These are phyloP conservation scores for Candida tunisiensis DNA, from an alignment of 1,139 yeast genomes.

Conservation along the genomic window DNA sequence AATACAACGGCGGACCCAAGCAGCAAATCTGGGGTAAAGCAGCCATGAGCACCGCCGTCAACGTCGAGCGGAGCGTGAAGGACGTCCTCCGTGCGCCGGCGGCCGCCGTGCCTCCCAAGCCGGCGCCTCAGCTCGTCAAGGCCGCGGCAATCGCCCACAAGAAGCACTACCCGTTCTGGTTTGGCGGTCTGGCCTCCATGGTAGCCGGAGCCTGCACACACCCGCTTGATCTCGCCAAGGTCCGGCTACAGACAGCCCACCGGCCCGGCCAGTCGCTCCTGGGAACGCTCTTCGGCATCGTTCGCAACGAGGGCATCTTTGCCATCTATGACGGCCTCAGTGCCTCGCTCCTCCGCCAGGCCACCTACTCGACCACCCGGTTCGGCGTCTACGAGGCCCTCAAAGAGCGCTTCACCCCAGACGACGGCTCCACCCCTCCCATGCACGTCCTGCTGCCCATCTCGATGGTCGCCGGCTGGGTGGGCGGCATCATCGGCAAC, in stretches of 20 bases:
- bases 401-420: constrained; percentile 30
- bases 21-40: too few species aligned
- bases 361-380: constrained; percentile 73
- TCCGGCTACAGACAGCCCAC: constrained; percentile 59
- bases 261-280: constrained; percentile 42
- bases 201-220: constrained; percentile 30
- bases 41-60: too few species aligned
- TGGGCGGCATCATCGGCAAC: constrained; percentile 76
- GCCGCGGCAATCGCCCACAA: too few species aligned
- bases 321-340: constrained; percentile 67
- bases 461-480: constrained; percentile 71
- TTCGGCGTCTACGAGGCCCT: constrained; percentile 70
- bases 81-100: too few species aligned
- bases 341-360: constrained; percentile 73
- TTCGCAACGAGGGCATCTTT: constrained; percentile 45
- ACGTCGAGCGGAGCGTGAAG: too few species aligned
- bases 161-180: constrained; percentile 8
- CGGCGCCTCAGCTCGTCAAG: too few species aligned
- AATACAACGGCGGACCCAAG: too few species aligned
- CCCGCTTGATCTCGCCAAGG: constrained; percentile 75
- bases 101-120: too few species aligned
- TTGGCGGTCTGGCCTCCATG: constrained; percentile 23
- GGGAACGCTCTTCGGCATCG: constrained; percentile 42
- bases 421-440: constrained; percentile 24
- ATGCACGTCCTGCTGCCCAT: constrained; percentile 42